Base-by-base conservation (phyloP, 306 rosid species). In the Cucurbita pepo region DNA sequence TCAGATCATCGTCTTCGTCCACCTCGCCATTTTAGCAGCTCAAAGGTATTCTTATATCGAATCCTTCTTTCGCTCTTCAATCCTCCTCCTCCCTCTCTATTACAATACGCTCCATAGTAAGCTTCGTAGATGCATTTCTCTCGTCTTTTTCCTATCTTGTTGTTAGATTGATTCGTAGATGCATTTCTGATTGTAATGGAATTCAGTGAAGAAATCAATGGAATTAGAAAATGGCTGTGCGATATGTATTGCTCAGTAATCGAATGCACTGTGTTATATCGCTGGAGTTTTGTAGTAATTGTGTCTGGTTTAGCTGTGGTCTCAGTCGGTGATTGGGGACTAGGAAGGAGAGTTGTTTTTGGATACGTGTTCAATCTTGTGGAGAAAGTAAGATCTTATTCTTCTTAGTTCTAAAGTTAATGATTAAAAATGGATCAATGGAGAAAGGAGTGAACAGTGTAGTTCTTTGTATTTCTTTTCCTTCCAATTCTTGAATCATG, bases 1-100 rank as follows among this genome's bases (percentile, higher is more conserved):
- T 69, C 22, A 48, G 73, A 69, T 67, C 74, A 15, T 30, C 74
- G 47, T 51, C 73, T 69, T 69, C 73, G 8, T 50, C 57, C 44
- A 8, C 22, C 51, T 69, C 73, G 73, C 56, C 38, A 67, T 67
- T 45, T 67, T 34, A 1, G 73, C 58, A 51, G 58, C 45, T 69
- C 59, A 9, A 30, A 50, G 74, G 74, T 69, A 69, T 6, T 30
- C 0, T 21, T 21, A 45, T 69, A 10, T 51, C 73, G 15, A 25
- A 47, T 22, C 38, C 9, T 15, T 30, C 47, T 47, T 40, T 67
- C 18, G 43, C 65, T 36, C 44, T 36, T 59, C 12, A 60, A 60
- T 60, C 67, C 64, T 66, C 5, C 37, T 56, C 12, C 60, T 66
- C 5, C 37, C 18, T 66, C 10, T 44, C 56, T 21, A 21, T 45